Conservation (phyloP, 805 yeast genomes). For the Yamadazyma kitorensis region DNA sequence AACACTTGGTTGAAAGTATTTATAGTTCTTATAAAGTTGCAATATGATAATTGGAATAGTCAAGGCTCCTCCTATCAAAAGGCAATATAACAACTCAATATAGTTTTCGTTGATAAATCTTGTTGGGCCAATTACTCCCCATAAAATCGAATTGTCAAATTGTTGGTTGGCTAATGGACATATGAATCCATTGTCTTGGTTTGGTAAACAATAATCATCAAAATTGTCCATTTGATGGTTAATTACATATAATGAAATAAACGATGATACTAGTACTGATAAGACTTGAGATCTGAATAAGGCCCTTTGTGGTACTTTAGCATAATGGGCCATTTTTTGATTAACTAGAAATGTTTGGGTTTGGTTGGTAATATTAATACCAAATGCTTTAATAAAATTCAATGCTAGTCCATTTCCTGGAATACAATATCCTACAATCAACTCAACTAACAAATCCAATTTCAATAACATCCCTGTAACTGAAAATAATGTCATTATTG, state of each 20-base stretch:
- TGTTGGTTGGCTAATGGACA: constrained; percentile 27
- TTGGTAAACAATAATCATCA: constrained; percentile 32
- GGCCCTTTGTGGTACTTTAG: constrained; percentile 55
- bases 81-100: too few species aligned
- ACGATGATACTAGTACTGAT: constrained; percentile 18
- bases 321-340: constrained; percentile 59
- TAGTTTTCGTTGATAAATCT: too few species aligned
- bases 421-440: constrained; percentile 29
- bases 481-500: constrained; percentile 20
- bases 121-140: constrained; percentile 65
- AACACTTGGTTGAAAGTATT: too few species aligned
- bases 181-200: constrained; percentile 42
- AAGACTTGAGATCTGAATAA: constrained; percentile 39
- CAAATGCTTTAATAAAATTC: constrained; percentile 53
- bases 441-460: constrained; percentile 29
- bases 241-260: constrained; percentile 20
- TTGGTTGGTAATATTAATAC: constrained; percentile 52
- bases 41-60: too few species aligned
- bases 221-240: constrained; percentile 27
- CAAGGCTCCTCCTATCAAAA: too few species aligned
- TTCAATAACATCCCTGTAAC: constrained; percentile 26
- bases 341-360: constrained; percentile 51
- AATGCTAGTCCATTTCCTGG: constrained; percentile 31
- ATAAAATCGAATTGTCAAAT: constrained; percentile 53
- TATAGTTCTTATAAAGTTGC: too few species aligned